Evolutionary conservation across 352 stramenopile species (phyloP).

Genomic region (Pythium coloratum): DNA sequence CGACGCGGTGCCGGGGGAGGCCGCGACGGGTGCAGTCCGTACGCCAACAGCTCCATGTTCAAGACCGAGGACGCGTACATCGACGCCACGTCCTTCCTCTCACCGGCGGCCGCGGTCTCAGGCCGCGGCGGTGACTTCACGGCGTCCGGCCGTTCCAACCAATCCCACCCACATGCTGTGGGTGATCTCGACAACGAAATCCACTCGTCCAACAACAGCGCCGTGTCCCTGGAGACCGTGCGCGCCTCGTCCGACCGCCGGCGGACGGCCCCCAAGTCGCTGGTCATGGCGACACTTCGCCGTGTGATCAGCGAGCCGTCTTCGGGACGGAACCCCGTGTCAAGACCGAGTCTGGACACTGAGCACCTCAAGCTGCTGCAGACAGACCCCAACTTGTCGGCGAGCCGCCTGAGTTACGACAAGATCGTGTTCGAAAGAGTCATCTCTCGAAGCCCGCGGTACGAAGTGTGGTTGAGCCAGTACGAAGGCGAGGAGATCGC

Average conservation of each 20-base stretch:
- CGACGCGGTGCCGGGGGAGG: not conserved
- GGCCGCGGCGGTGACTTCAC: not conserved
- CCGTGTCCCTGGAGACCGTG: constrained; percentile 10
- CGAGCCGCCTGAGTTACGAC: constrained; percentile 29
- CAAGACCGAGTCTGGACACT: constrained; percentile 23
- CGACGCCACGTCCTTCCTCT: constrained; percentile 23
- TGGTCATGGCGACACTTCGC: constrained; percentile 23
- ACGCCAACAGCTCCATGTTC: constrained; percentile 21
- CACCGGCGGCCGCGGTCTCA: constrained; percentile 14
- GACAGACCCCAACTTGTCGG: constrained; percentile 29
- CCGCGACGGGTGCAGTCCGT: constrained; percentile 17
- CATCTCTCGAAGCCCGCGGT: constrained; percentile 23
- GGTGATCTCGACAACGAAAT: constrained; percentile 23
- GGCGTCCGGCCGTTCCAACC: constrained; percentile 3
- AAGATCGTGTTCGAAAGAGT: constrained; percentile 34
- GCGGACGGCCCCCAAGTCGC: constrained; percentile 21
- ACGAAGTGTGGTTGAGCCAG: constrained; percentile 52
- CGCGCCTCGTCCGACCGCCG: constrained; percentile 17
- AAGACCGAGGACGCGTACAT: constrained; percentile 26
- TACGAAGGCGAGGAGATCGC: constrained; percentile 44
- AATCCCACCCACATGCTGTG: not conserved
- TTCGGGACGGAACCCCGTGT: constrained; percentile 6
- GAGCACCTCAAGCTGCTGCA: constrained; percentile 32
- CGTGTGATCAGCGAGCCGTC: constrained; percentile 28
- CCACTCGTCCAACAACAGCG: constrained; percentile 24